Evolutionary conservation across 1,139 yeast species (phyloP).

Genomic region (Magnusiomyces clavatus): DNA sequence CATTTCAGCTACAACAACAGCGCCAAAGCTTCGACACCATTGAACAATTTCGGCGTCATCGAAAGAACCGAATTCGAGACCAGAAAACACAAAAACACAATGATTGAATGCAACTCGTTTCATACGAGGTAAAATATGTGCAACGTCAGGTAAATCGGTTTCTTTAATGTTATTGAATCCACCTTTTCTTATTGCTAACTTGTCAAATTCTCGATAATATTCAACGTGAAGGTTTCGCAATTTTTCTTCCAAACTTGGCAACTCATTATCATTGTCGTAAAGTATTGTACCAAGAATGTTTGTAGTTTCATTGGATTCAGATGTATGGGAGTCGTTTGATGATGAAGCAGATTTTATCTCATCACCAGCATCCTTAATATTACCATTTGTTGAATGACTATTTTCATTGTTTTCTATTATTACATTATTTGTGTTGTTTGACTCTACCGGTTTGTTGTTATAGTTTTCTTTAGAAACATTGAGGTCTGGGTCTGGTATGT

Average conservation of each 20-base stretch:
- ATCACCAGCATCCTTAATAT: background rate
- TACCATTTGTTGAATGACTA: background rate
- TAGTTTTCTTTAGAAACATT: constrained; percentile 2
- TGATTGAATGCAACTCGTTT: constrained; percentile 62
- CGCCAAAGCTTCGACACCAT: constrained; percentile 93
- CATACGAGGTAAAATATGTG: constrained; percentile 58
- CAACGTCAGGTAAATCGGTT: constrained; percentile 27
- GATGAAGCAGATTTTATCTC: too few species aligned
- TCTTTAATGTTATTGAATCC: constrained; percentile 8
- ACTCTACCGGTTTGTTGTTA: background rate
- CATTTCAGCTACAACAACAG: constrained; percentile 68
- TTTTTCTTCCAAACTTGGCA: constrained; percentile 55
- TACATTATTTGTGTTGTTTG: background rate
- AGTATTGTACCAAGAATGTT: constrained; percentile 38
- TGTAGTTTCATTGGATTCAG: background rate
- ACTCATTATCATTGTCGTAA: constrained; percentile 75
- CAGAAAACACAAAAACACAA: constrained; percentile 71
- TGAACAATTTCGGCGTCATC: constrained; percentile 70
- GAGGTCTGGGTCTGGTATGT: background rate
- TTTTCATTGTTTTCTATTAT: background rate
- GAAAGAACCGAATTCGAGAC: constrained; percentile 74
- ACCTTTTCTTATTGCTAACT: constrained; percentile 11
- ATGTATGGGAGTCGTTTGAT: constrained; percentile 6
- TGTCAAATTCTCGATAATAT: constrained; percentile 48
- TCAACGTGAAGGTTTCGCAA: constrained; percentile 55